Conservation (phyloP, 495 filamentous ascomycete genomes). For the Penicillium coprophilum region DNA sequence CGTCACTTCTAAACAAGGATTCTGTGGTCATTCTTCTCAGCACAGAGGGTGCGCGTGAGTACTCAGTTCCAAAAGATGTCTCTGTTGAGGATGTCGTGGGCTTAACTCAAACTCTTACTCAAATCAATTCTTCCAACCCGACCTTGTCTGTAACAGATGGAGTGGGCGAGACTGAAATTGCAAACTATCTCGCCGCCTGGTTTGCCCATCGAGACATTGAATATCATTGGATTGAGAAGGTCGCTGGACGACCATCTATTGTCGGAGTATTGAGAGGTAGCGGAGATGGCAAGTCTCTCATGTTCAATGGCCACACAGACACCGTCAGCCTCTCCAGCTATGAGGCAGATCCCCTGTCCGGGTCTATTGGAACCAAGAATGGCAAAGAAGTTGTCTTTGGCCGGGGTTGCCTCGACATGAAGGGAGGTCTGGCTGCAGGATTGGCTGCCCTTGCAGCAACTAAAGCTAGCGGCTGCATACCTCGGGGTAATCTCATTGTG, state of each 20-base stretch:
- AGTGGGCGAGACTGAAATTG: slow-evolving; percentile 43
- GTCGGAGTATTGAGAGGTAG: slow-evolving; percentile 45
- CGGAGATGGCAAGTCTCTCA: slow-evolving; percentile 46
- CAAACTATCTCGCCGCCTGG: slow-evolving; percentile 43
- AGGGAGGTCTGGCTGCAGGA: slow-evolving; percentile 45
- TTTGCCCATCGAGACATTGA: slow-evolving; percentile 48
- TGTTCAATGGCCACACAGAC: slow-evolving; percentile 53
- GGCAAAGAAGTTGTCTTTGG: slow-evolving; percentile 41
- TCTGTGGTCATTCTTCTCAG: slow-evolving; percentile 56
- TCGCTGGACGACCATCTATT: slow-evolving; percentile 44
- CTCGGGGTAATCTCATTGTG: slow-evolving; percentile 46
- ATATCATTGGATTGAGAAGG: slow-evolving; percentile 42
- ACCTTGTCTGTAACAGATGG: slow-evolving; percentile 38
- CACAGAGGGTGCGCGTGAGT: slow-evolving; percentile 50
- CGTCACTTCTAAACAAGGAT: slow-evolving; percentile 36
- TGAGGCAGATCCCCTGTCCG: slow-evolving; percentile 42
- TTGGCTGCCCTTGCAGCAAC: slow-evolving; percentile 35
- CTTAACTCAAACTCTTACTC: slow-evolving; percentile 40
- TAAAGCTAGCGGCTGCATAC: slow-evolving; percentile 26
- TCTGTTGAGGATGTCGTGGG: slow-evolving; percentile 34
- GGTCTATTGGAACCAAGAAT: slow-evolving; percentile 30
- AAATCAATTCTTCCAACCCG: slow-evolving; percentile 48
- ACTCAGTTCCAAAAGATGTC: slow-evolving; percentile 33
- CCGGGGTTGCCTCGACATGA: slow-evolving; percentile 49
- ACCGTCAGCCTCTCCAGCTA: slow-evolving; percentile 48